phyloP scores from a whole-genome alignment of 139 green algal species.

The Dunaliella primolecta region DNA sequence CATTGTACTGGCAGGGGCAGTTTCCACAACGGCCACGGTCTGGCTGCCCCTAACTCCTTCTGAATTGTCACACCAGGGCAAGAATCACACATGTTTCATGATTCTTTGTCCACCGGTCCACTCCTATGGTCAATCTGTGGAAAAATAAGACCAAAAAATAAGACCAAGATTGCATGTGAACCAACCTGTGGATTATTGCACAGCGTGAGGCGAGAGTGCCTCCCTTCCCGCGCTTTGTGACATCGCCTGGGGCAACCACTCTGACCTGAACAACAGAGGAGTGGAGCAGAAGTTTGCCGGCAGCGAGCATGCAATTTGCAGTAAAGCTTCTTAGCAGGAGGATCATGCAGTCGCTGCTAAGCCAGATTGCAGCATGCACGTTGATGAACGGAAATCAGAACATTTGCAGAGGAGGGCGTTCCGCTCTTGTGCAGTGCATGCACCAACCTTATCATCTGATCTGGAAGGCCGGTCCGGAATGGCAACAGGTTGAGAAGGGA shows the following conservation, averaged over 20 bases:
- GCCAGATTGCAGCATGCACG: too few species aligned
- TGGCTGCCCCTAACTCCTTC: background rate
- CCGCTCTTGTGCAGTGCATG: too few species aligned
- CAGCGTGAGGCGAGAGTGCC: slow-evolving; percentile 56
- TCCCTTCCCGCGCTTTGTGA: slow-evolving; percentile 59
- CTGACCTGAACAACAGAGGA: slow-evolving; percentile 29
- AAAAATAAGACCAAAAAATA: background rate
- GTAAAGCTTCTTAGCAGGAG: background rate
- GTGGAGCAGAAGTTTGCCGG: background rate
- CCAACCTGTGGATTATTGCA: slow-evolving; percentile 54
- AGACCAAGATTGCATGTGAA: slow-evolving; percentile 68
- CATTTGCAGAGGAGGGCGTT: slow-evolving; percentile 7
- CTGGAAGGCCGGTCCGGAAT: slow-evolving; percentile 24
- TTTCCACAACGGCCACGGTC: too few species aligned
- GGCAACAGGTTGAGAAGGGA: background rate
- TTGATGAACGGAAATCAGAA: too few species aligned
- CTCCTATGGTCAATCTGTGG: background rate
- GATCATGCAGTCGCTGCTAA: background rate
- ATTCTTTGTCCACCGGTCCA: background rate
- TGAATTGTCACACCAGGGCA: background rate
- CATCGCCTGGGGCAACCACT: slow-evolving; percentile 38
- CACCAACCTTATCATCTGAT: slow-evolving; percentile 24
- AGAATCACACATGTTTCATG: background rate
- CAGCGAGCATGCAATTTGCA: background rate
- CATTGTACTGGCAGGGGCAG: too few species aligned